Base-by-base conservation (phyloP, 1,284 basidiomycete genomes). In the Sparassis latifolia region DNA sequence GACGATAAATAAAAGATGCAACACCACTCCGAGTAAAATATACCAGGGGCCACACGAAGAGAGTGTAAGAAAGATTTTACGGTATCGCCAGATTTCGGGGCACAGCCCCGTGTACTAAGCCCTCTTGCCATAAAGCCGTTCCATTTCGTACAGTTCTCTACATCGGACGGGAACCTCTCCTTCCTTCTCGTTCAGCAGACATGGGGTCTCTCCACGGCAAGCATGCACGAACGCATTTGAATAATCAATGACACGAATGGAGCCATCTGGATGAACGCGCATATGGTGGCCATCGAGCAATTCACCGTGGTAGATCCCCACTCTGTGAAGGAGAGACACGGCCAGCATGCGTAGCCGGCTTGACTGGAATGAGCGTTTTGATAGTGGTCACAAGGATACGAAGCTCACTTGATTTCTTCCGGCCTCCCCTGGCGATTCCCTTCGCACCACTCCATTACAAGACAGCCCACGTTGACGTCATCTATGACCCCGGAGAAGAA, bases 171-270 rank as follows among this genome's bases (percentile, higher is more conserved):
- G 40, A 6, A 42, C 20, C 20, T 42, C 40, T 28, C 40, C 40
- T 28, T 7, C 7, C 40, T 28, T 42, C 9, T 42, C 27, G 27
- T 12, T 42, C 6, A 7, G 12, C 35, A 37, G 12, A 6, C 6
- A 6, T 5, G 40, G 40, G 28, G 5, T 10, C 40, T 27, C 40
- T 6, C 40, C 40, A 27, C 10, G 5, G 27, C 40, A 42, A 6
- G 5, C 28, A 28, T 42, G 40, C 10, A 42, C 6, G 6, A 10
- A 5, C 10, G 40, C 40, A 6, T 6, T 12, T 10, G 40, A 37
- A 54, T 74, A 74, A 50, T 69, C 68, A 43, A 73, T 58, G 51
- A 74, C 68, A 33, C 68, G 66, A n/a, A 69, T 48, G 12, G 50
- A 35, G 32, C 63, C 63, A 12, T 58, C 53, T 6, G 53, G 59